Evolutionary conservation across 2,329 filamentous ascomycete species (phyloP).

Genomic region (Magnaporthiopsis poae): DNA sequence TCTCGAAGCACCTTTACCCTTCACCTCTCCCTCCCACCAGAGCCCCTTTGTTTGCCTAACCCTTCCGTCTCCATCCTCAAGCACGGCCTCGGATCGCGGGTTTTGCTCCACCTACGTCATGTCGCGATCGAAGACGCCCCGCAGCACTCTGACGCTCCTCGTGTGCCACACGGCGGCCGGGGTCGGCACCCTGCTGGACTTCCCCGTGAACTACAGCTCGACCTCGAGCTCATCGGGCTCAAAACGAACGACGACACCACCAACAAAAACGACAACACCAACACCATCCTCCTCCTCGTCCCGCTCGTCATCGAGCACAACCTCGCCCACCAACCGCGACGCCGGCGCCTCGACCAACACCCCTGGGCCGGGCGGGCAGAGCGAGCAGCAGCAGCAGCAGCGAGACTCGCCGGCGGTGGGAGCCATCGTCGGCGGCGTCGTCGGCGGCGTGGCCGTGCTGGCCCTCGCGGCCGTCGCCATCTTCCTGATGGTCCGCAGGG

Average conservation of each 20-base stretch:
- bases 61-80: background rate
- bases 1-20: background rate
- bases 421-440: slow-evolving; percentile 79
- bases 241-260: slow-evolving; percentile 10
- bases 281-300: slow-evolving; percentile 9
- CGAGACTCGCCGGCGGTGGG: slow-evolving; percentile 46
- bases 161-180: background rate
- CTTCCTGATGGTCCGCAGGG: slow-evolving; percentile 72
- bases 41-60: background rate
- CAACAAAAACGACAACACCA: slow-evolving; percentile 11
- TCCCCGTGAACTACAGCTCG: slow-evolving; percentile 22
- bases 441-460: slow-evolving; percentile 67
- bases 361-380: background rate
- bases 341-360: background rate
- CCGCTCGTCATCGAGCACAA: background rate
- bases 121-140: background rate
- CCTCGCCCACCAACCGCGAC: background rate
- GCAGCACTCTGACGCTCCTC: background rate
- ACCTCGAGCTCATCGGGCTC: slow-evolving; percentile 16
- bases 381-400: background rate
- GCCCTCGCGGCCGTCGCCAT: slow-evolving; percentile 38
- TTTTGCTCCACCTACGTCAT: background rate
- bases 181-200: slow-evolving; percentile 15
- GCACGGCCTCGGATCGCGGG: background rate
- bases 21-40: background rate